A percentile compares a stretch with the other conserved stretches of the same genome.
Conservation (phyloP, 305 asterid genomes). For the Fraxinus floribunda region DNA sequence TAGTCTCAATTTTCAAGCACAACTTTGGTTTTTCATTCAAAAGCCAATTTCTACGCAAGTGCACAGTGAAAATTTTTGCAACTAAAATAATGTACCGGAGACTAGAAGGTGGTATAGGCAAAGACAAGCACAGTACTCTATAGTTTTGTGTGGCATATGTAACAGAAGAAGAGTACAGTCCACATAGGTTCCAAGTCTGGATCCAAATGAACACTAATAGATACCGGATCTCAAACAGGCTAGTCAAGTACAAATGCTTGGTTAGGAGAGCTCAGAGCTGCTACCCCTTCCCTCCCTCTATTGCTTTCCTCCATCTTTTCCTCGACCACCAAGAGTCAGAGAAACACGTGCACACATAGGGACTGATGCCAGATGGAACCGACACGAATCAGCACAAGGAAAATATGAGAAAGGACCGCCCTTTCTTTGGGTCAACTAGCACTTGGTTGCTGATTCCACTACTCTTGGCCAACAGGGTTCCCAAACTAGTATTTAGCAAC, state of each 20-base stretch:
- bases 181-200: background rate
- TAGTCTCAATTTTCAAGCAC: background rate
- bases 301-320: background rate
- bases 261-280: background rate
- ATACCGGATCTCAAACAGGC: background rate
- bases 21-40: constrained; percentile 2
- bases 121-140: background rate
- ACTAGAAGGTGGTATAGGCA: background rate
- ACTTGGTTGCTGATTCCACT: background rate
- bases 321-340: background rate
- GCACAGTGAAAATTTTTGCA: background rate
- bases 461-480: background rate
- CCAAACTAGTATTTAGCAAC: background rate
- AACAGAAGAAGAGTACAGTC: background rate
- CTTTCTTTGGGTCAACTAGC: background rate
- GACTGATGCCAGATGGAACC: background rate
- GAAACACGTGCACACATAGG: background rate
- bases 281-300: background rate
- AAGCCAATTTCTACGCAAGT: background rate
- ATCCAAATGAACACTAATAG: background rate
- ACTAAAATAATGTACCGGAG: background rate
- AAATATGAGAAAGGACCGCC: background rate
- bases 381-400: background rate
- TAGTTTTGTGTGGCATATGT: background rate
- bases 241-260: background rate